These are phyloP conservation scores for Pythium aphanidermatum DNA, from an alignment of 352 stramenopile genomes.

Conservation along the genomic window DNA sequence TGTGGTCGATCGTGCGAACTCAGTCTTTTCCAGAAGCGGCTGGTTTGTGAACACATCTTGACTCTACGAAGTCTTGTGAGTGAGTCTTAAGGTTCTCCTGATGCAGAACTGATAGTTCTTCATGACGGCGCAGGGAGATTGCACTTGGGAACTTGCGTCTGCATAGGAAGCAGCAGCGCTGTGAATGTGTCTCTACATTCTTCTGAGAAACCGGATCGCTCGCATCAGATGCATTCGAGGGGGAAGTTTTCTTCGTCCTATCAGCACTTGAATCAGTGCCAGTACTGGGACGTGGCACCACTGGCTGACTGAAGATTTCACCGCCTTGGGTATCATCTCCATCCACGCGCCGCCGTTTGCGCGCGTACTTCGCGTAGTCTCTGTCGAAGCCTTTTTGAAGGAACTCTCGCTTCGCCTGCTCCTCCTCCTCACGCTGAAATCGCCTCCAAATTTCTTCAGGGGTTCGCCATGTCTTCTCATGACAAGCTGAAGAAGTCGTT, in stretches of 20 bases:
- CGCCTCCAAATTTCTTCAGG: conserved; percentile 61
- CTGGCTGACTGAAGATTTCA: too few relatives aligned
- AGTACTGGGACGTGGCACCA: too few relatives aligned
- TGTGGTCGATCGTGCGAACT: conserved; percentile 39
- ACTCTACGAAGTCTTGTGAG: too few relatives aligned
- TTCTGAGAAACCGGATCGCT: too few relatives aligned
- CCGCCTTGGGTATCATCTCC: not conserved
- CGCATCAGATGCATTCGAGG: too few relatives aligned
- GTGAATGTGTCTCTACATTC: conserved; percentile 4
- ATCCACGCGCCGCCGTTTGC: not conserved
- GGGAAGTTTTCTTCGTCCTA: not conserved
- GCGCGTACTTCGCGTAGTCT: conserved; percentile 24
- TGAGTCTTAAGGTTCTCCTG: conserved; percentile 31
- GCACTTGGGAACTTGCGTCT: conserved; percentile 55
- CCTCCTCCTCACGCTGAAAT: conserved; percentile 73
- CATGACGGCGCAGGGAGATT: conserved; percentile 40
- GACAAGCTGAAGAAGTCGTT: not conserved
- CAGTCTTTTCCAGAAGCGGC: not conserved
- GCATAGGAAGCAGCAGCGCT: conserved; percentile 52
- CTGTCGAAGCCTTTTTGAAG: conserved; percentile 55
- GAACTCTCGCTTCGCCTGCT: conserved; percentile 51
- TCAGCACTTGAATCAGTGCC: too few relatives aligned
- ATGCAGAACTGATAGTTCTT: conserved; percentile 51
- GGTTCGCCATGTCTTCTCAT: conserved; percentile 27
- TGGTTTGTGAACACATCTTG: conserved; percentile 9